phyloP scores from a whole-genome alignment of 139 green algal species.

The Edaphochlamys debaryana region DNA sequence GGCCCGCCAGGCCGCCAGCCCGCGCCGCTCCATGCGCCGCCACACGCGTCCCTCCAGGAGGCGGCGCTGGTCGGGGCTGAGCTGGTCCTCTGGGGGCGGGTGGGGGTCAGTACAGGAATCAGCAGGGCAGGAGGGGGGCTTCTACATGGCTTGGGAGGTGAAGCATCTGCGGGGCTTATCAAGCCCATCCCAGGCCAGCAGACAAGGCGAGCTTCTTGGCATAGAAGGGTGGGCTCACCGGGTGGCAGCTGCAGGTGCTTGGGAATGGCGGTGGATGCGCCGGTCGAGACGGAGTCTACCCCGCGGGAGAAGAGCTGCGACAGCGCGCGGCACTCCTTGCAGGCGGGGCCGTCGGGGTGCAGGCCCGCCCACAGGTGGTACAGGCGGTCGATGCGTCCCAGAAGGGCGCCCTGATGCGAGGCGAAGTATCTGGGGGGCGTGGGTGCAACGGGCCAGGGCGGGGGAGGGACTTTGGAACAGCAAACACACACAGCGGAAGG shows the following conservation, averaged over 20 bases:
- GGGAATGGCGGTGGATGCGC: slow-evolving; percentile 9
- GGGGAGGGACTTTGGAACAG: no score
- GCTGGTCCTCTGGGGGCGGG: no score
- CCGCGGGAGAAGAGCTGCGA: slow-evolving; percentile 30
- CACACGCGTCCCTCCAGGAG: slow-evolving; percentile 6
- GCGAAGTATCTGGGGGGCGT: slow-evolving; percentile 10
- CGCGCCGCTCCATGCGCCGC: slow-evolving; percentile 1
- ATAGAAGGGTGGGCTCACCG: no score
- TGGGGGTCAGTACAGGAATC: no score
- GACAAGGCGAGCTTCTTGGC: no score
- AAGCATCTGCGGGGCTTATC: no score
- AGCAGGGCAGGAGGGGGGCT: no score
- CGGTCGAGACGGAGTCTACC: slow-evolving; percentile 21
- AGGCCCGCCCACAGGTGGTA: slow-evolving; percentile 17
- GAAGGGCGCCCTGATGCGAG: neutral
- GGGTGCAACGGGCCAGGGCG: no score
- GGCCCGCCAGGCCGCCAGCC: neutral
- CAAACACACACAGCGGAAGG: no score
- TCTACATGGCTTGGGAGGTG: no score
- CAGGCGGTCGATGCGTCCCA: slow-evolving; percentile 24
- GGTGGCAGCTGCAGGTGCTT: slow-evolving; percentile 13
- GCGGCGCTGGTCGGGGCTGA: neutral
- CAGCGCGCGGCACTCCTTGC: slow-evolving; percentile 4
- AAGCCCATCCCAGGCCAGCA: no score
- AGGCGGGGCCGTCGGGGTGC: neutral